Conservation (phyloP, 345 rosid genomes). For the Eucalyptus pauciflora region DNA sequence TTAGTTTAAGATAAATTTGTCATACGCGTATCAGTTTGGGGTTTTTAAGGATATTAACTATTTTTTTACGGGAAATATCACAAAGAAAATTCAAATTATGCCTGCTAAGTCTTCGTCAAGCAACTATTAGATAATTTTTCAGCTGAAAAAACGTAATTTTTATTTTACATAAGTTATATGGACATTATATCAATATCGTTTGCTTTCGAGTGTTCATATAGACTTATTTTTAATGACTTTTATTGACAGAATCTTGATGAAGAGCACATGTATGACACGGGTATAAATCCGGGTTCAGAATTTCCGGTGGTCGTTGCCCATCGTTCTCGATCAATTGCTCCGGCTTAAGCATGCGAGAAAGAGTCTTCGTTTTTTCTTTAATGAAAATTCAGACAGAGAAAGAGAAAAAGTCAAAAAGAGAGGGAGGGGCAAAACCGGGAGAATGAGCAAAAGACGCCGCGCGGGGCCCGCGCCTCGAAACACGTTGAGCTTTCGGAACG, state of each 20-base stretch:
- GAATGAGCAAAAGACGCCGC: not conserved
- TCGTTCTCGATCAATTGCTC: not conserved
- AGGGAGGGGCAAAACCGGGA: not conserved
- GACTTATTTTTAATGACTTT: rapidly evolving
- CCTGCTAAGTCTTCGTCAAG: no score
- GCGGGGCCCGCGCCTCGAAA: not conserved
- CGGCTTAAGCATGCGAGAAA: not conserved
- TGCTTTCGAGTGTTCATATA: rapidly evolving
- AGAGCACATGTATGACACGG: rapidly evolving
- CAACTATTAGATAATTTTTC: no score
- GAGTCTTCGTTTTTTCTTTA: not conserved
- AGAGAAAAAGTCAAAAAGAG: not conserved
- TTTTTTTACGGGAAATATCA: rapidly evolving
- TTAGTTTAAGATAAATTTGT: no score
- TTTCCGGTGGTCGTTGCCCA: no score
- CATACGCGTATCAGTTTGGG: no score
- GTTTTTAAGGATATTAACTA: no score
- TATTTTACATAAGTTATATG: no score
- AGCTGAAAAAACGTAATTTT: no score
- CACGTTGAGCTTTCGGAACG: not conserved
- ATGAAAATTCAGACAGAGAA: not conserved
- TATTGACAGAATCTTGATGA: rapidly evolving
- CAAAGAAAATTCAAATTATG: no score
- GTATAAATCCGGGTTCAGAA: no score
- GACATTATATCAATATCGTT: no score